Evolutionary conservation across 805 yeast genomes (phyloP), one percentile per base, ranked within the genome.

Genomic region (Wickerhamomyces alni): DNA sequence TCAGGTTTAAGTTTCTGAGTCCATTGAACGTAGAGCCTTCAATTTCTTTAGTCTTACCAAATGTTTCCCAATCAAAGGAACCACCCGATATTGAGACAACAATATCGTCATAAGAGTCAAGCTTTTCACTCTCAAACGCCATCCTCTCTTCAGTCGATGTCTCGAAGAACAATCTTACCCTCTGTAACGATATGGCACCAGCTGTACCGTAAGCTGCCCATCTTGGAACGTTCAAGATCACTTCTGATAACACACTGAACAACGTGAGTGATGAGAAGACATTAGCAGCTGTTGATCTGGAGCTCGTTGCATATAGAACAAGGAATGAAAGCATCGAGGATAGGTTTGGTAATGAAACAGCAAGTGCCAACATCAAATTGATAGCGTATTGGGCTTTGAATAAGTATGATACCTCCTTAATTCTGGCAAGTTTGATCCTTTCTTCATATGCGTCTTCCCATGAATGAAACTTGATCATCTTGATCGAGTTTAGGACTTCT

Each of bases 381-480:
- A 87, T 70, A 19, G 72, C 51, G 34, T 75, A 62, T 48, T 81
- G 84, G 63, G 81, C 68, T 35, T 61, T 61, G 48, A 72, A 66
- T 46, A 83, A 62, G 35, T 64, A 60, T 5, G 51, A 47, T 74
- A 80, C 74, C 58, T 85, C 94, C 17, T 63, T 56, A 1, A 47
- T 47, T 48, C 95, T 69, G 21, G 73, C 63, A 5, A 65, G 64
- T 5, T 73, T 50, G 30, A 85, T 69, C 37, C 69, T 58, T 13
- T 67, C 56, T 32, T 65, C 63, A 55, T 82, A 86, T 1, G 94
- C 82, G 13, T 67, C 66, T 61, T 86, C 94, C 94, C 94, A 85
- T 3, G 88, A 80, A 56, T 85, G 85, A 58, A 70, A 82, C 62
- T 85, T 85, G 60, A 85, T 80, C 54, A 80, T 69, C 46, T 75